Percentiles rank a stretch among this genome's conserved stretches.
phyloP scores from a whole-genome alignment of 495 filamentous ascomycete genomes.

The Neurospora sp. region DNA sequence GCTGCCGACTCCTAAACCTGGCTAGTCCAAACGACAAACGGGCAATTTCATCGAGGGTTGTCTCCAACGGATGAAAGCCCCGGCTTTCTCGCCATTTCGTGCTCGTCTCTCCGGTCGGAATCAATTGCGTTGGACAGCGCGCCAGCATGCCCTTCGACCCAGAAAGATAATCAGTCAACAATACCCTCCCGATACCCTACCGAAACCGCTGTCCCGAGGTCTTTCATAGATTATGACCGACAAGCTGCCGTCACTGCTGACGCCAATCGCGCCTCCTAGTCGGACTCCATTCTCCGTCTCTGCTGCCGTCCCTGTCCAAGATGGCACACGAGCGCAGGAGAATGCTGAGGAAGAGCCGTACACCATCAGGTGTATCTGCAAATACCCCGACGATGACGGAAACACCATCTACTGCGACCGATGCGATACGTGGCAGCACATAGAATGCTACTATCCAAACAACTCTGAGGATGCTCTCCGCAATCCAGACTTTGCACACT shows the following conservation, averaged over 20 bases:
- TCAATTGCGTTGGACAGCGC: constrained; percentile 30
- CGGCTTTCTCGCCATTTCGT: constrained; percentile 7
- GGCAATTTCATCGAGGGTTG: background rate
- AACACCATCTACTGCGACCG: constrained; percentile 92
- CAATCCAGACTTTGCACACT: constrained; percentile 52
- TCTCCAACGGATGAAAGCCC: constrained; percentile 20
- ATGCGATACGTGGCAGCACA: constrained; percentile 98
- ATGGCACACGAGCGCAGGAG: constrained; percentile 44
- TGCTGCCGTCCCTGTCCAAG: constrained; percentile 40
- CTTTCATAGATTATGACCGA: constrained; percentile 89
- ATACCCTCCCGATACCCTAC: constrained; percentile 24
- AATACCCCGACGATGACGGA: constrained; percentile 87
- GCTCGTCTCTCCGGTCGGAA: constrained; percentile 8
- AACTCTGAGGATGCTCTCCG: constrained; percentile 60
- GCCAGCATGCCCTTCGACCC: constrained; percentile 51
- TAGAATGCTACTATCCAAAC: constrained; percentile 82
- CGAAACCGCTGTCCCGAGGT: constrained; percentile 47
- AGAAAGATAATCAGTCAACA: constrained; percentile 36
- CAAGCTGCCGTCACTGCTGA: constrained; percentile 53
- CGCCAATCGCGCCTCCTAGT: constrained; percentile 44
- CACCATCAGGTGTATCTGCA: constrained; percentile 96
- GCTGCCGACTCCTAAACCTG: background rate
- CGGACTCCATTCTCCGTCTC: constrained; percentile 40
- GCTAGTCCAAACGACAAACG: background rate
- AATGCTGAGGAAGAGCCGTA: constrained; percentile 76